phyloP scores from a whole-genome alignment of 495 filamentous ascomycete species.

The Rusavskia elegans region DNA sequence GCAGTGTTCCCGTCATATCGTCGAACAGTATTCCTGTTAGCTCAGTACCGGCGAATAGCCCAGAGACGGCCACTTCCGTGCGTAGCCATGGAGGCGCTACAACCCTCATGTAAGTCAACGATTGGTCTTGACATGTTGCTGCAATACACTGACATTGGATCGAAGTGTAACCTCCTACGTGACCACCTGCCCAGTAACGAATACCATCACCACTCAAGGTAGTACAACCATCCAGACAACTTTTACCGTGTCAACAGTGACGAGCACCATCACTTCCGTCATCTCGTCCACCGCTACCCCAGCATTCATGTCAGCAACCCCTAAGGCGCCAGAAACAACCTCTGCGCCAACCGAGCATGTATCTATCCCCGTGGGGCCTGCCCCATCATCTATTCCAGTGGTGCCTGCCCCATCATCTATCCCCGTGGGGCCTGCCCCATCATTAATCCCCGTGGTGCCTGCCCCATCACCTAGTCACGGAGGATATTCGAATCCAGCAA shows the following conservation, averaged over 20 bases:
- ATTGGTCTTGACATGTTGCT: not conserved
- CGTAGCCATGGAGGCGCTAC: not conserved
- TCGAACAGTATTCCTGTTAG: too few relatives aligned
- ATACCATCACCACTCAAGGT: conserved; percentile 4
- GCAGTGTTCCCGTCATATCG: not conserved
- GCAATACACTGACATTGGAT: not conserved
- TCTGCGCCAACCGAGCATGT: too few relatives aligned
- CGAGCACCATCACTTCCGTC: conserved; percentile 15
- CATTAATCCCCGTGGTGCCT: not conserved
- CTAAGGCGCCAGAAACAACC: not conserved
- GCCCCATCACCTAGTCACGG: not conserved
- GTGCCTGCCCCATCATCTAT: not conserved
- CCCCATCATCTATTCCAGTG: not conserved
- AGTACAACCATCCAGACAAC: conserved; percentile 3
- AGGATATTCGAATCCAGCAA: not conserved
- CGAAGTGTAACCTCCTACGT: conserved; percentile 6
- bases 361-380: not conserved
- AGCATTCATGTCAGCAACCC: not conserved
- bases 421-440: not conserved
- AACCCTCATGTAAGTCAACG: not conserved
- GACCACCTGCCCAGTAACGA: conserved; percentile 7
- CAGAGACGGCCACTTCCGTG: not conserved
- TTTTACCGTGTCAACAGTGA: conserved; percentile 9
- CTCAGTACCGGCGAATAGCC: too few relatives aligned
- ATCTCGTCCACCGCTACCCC: not conserved